Evolutionary conservation across 139 green algal species (phyloP), one percentile per base, ranked within the genome.

Genomic region (Coccomyxa sp.): DNA sequence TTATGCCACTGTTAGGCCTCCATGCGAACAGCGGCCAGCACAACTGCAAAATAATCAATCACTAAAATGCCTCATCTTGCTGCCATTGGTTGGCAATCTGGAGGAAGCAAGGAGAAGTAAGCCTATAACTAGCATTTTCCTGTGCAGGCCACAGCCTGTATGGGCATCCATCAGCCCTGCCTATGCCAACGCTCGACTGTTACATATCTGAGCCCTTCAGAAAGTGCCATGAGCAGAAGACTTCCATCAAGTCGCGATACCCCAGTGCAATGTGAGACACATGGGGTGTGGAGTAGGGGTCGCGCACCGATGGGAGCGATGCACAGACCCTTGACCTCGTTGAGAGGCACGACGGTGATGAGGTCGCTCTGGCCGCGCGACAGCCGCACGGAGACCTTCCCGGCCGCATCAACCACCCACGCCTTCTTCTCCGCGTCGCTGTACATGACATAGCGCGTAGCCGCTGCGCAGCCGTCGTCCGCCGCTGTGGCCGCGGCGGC

Each of bases 331-430:
- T 79, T 38, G 16, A 85, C 17, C 25, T 81, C 77, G 15, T 58
- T 78, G 3, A 85, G 25, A 15, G 76, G 83, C 14, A 85, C 78
- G 30, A 92, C 60, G 7, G 67, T 80, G 13, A 92, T 1, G 0
- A 92, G n/a, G 67, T 92, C 89, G 16, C 78, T 83, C 67, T 80
- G 58, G 0, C n/a, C 84, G 18, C 59, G 57, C 30, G 10, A 13
- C 51, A 92, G 84, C 17, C 32, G 27, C 38, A 92, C 85, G 57
- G 85, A 51, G 59, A 86, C 7, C 28, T 27, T 57, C 75, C 75
- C 32, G 51, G 79, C 21, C 10, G 25, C 59, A 27, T 57, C 31
- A 13, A 66, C 3, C 74, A 81, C 21, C 23, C 14, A 51, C 17
- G 38, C 59, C 66, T 31, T 67, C 79, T 79, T 23, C 9, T 4